A percentile compares a stretch with the other conserved stretches of the same genome.
Evolutionary conservation across 768 basidiomycete genomes (phyloP).

Genomic region (Gyrodon lividus): DNA sequence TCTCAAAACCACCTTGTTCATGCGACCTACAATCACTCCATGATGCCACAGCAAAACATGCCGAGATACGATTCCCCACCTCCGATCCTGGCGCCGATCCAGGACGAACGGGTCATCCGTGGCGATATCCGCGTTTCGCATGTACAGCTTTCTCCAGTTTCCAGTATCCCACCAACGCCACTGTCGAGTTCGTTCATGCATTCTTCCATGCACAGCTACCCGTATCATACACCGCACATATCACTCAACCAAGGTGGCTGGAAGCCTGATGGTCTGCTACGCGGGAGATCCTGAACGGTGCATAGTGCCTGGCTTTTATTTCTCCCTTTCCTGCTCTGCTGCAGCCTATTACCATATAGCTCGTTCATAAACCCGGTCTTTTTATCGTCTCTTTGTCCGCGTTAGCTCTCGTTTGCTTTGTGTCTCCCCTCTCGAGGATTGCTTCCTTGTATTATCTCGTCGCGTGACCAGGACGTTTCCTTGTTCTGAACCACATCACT

Average conservation of each 20-base stretch:
- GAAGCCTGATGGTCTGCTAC: slow-evolving; percentile 46
- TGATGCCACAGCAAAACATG: slow-evolving; percentile 20
- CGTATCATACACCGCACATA: slow-evolving; percentile 38
- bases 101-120: slow-evolving; percentile 36
- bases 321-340: not conserved
- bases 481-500: slow-evolving; percentile 18
- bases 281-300: slow-evolving; percentile 29
- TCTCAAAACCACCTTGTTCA: slow-evolving; percentile 30
- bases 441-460: slow-evolving; percentile 22
- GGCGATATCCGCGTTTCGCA: slow-evolving; percentile 31
- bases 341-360: slow-evolving; percentile 5
- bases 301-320: not conserved
- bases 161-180: slow-evolving; percentile 33
- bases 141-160: slow-evolving; percentile 29
- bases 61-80: slow-evolving; percentile 52
- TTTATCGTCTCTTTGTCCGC: not conserved
- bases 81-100: slow-evolving; percentile 56
- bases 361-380: slow-evolving; percentile 4
- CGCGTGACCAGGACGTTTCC: slow-evolving; percentile 4
- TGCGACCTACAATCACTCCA: slow-evolving; percentile 20
- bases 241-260: slow-evolving; percentile 42
- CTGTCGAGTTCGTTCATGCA: slow-evolving; percentile 40
- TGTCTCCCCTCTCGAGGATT: slow-evolving; percentile 18
- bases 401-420: slow-evolving; percentile 1
- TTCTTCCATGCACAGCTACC: slow-evolving; percentile 40